Base-by-base conservation (phyloP, 805 yeast species). In the Geotrichum ghanense region DNA sequence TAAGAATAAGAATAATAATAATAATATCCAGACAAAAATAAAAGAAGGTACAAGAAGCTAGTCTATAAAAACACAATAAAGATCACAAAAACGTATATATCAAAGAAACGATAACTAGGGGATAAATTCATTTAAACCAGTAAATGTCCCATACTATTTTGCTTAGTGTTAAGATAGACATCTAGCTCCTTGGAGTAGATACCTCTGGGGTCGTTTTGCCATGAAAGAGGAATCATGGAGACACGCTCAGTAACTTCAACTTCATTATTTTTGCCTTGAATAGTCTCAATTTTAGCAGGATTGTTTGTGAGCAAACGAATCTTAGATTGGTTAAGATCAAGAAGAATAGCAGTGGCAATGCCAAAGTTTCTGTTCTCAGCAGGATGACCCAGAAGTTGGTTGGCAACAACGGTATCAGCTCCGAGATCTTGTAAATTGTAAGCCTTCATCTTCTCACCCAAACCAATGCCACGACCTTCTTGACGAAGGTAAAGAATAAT, bases 351-450 rank as follows among this genome's bases (percentile, higher is more conserved):
- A 7, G 97, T 92, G 4, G 97, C 98, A 50, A 92, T 69, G 1
- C 92, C 80, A 62, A 90, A 92, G 41, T 89, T 83, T 56, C 99
- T 78, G n/a, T 85, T 95, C 64, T 92, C 99, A 0, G 97, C 97
- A 3, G 99, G 99, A 58, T 92, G 99, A 56, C 95, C 76, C 52
- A 92, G 72, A 68, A 92, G 63, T 49, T 92, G 68, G 64, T 92
- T 92, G 6, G 98, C 98, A 63, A 89, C 94, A 3, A 92, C 97
- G 0, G 99, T 92, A 63, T 92, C 99, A 5, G 97, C 97, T 4
- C 99, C 99, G 48, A 92, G 70, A 66, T 92, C 99, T 69, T 92
- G 99, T 53, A 92, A 70, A 61, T 92, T 92, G 65, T 92, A 92
- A 2, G 97, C 97, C 66, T 92, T 92, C 54, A 92, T 73, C 65